A percentile compares a stretch with the other conserved stretches of the same genome.
phyloP scores from a whole-genome alignment of 2,329 filamentous ascomycete species.

The Chaetothyriales sp. region DNA sequence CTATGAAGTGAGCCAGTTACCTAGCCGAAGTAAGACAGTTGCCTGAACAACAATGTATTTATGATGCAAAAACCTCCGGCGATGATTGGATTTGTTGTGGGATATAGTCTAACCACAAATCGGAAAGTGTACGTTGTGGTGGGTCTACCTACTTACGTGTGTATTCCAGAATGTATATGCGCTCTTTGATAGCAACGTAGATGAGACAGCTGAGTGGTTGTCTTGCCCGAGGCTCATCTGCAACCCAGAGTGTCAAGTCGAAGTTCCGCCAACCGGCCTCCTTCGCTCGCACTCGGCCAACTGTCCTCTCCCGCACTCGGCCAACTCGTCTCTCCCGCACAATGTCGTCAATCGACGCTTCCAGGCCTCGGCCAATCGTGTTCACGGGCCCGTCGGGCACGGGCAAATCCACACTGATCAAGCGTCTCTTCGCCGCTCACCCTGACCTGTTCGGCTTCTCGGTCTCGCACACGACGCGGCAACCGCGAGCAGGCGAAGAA shows the following conservation, averaged over 20 bases:
- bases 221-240: not conserved
- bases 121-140: not conserved
- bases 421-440: conserved; percentile 28
- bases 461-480: conserved; percentile 60
- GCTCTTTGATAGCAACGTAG: not conserved
- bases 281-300: too few species aligned
- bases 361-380: conserved; percentile 25
- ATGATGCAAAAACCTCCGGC: too few species aligned
- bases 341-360: conserved; percentile 9
- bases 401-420: conserved; percentile 31
- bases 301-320: not conserved
- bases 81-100: too few species aligned
- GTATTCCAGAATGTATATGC: too few species aligned
- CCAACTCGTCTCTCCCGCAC: not conserved
- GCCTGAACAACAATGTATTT: too few species aligned
- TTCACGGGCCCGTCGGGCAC: conserved; percentile 30
- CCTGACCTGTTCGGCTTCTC: conserved; percentile 32
- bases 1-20: too few species aligned
- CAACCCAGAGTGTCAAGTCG: not conserved
- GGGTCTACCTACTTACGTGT: too few species aligned
- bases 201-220: not conserved
- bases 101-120: too few species aligned
- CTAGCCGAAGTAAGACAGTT: too few species aligned
- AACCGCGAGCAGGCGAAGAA: conserved; percentile 59
- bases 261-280: not conserved